Conservation (phyloP, 495 filamentous ascomycete species). For the Emericellopsis terricola region DNA sequence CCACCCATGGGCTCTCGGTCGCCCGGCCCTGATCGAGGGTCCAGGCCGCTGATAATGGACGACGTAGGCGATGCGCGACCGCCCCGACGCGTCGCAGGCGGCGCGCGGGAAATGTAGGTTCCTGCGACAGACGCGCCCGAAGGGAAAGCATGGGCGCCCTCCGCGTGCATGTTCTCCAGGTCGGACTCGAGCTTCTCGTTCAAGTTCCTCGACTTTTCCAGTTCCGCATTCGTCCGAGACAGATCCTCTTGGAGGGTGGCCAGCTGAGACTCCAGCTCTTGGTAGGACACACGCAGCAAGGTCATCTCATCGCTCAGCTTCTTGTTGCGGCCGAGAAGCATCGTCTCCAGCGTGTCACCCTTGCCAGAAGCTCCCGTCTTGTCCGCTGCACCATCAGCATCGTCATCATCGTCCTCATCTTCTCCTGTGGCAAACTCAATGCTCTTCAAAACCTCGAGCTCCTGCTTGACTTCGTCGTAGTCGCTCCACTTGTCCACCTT, state of each 20-base stretch:
- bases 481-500: slow-evolving; percentile 83
- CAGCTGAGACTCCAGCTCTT: slow-evolving; percentile 70
- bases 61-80: slow-evolving; percentile 78
- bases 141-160: slow-evolving; percentile 64
- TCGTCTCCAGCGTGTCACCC: slow-evolving; percentile 73
- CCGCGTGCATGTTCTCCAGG: slow-evolving; percentile 69
- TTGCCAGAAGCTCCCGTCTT: slow-evolving; percentile 32
- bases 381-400: slow-evolving; percentile 7
- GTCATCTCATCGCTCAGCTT: slow-evolving; percentile 89
- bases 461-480: slow-evolving; percentile 89
- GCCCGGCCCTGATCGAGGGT: slow-evolving; percentile 40
- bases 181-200: slow-evolving; percentile 87
- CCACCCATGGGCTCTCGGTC: slow-evolving; percentile 63
- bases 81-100: slow-evolving; percentile 40
- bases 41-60: slow-evolving; percentile 93
- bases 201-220: slow-evolving; percentile 69
- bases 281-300: slow-evolving; percentile 80
- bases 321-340: slow-evolving; percentile 84
- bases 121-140: slow-evolving; percentile 81
- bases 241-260: slow-evolving; percentile 68
- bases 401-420: slow-evolving; percentile 44
- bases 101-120: slow-evolving; percentile 71
- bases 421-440: slow-evolving; percentile 90
- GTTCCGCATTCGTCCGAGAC: slow-evolving; percentile 64
- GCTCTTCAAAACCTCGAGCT: slow-evolving; percentile 91